Evolutionary conservation across 371 early-diverging fungal genomes (phyloP), one percentile per base, ranked within the genome.

Genomic region (Actinomortierella ambigua): DNA sequence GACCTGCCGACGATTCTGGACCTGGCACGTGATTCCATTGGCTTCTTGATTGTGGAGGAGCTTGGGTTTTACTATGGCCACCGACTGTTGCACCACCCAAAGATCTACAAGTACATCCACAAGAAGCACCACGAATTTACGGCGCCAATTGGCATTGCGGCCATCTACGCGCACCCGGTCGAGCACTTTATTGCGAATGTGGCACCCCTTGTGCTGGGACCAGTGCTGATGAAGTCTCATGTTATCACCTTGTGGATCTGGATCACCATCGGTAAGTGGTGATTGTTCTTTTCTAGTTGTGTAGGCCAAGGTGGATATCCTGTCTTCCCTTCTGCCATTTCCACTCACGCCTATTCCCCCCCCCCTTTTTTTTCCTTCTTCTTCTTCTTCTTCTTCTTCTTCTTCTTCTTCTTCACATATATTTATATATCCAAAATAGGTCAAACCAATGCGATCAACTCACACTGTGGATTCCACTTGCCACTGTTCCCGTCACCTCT

Each of bases 391-490:
- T 39, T 43, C 18, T 15, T 52, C 27, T 15, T 42, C 34, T 18
- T 28, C 15, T 18, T 22, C 6, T 9, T 42, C 1, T 11, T 4
- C 41, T n/a, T 20, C 42, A 13, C 40, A 20, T 23, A 27, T 40
- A 7, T n/a, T 5, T 22, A 15, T 8, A 28, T 23, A 15, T 46
- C 1, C 23, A 9, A 24, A 7, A 9, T 61, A 65, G 79, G 77
- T 8, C 68, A 82, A 57, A 79, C 83, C 50, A 85, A 83, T 52
- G 85, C 89, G n/a, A 81, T 87, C 55, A 81, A 83, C 69, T 80
- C 81, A 0, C 89, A 88, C 65, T 84, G 82, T 64, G 89, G 89
- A 1, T 88, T 84, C 68, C 79, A 81, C 58, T 62, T 88, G 57
- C 85, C 81, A 5, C 57, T 79, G 60, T 81, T 80, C 68, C 68